phyloP scores from a whole-genome alignment of 257 asterid species.

The Solanum arcanum region DNA sequence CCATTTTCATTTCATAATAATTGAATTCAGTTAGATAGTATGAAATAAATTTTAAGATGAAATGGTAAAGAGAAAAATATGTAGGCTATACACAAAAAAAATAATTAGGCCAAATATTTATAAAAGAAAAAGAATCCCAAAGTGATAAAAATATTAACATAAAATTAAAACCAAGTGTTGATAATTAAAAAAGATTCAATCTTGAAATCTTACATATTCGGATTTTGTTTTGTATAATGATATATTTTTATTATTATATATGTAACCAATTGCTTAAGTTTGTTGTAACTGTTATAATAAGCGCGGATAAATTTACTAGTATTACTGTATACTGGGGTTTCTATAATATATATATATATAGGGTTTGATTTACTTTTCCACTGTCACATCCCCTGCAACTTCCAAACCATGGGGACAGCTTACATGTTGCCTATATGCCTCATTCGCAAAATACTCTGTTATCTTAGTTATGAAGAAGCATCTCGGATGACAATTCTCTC shows the following conservation, averaged over 20 bases:
- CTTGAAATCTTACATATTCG: not conserved
- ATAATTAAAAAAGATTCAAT: not conserved
- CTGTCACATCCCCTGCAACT: not conserved
- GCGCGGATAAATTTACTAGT: not conserved
- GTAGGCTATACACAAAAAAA: not conserved
- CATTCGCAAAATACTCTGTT: not conserved
- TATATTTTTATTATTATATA: not conserved
- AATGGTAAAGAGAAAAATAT: not conserved
- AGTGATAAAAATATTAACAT: not conserved
- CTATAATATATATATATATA: not conserved
- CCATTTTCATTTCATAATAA: not conserved
- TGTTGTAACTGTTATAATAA: not conserved
- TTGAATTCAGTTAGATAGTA: not conserved
- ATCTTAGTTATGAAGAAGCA: not conserved
- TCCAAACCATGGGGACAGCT: not conserved
- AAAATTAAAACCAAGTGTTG: not conserved
- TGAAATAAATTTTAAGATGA: not conserved
- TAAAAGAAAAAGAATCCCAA: not conserved
- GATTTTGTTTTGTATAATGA: not conserved
- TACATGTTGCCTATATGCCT: not conserved
- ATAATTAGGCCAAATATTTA: not conserved
- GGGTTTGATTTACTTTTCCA: too few relatives aligned
- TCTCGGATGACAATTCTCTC: not conserved
- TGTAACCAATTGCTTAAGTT: not conserved
- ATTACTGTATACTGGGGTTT: rapidly evolving